Evolutionary conservation across 2,329 filamentous ascomycete species (phyloP).

Genomic region (Diaporthe citrichinensis): DNA sequence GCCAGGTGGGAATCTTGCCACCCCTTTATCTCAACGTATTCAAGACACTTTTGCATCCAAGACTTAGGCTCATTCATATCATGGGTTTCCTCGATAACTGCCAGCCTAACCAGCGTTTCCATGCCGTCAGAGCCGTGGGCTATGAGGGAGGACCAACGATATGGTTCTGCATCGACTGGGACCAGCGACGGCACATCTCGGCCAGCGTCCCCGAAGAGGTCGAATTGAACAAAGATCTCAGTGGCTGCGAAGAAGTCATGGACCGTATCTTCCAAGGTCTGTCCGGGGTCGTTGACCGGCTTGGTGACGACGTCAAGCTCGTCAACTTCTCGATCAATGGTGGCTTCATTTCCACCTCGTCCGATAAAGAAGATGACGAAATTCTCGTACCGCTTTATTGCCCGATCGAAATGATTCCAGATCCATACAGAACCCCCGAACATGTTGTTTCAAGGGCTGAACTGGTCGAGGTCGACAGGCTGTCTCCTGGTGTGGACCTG

Average conservation of each 20-base stretch:
- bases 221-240: background rate
- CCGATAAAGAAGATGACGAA: background rate
- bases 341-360: constrained; percentile 9
- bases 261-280: background rate
- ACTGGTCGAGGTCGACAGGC: constrained; percentile 25
- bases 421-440: background rate
- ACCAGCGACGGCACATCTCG: constrained; percentile 12
- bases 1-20: background rate
- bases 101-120: constrained; percentile 6
- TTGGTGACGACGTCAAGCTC: background rate
- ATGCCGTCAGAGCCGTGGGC: background rate
- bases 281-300: background rate
- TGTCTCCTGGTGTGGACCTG: constrained; percentile 27
- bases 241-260: background rate
- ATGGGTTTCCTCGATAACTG: constrained; percentile 27
- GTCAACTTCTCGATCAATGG: constrained; percentile 22
- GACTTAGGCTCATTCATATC: background rate
- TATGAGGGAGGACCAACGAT: background rate
- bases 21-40: background rate
- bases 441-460: background rate
- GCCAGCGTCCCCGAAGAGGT: background rate
- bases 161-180: constrained; percentile 11
- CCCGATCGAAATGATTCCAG: constrained; percentile 10
- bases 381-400: background rate
- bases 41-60: background rate